Evolutionary conservation across 108 stramenopile genomes (phyloP).

Genomic region (Cyclotella sp.): DNA sequence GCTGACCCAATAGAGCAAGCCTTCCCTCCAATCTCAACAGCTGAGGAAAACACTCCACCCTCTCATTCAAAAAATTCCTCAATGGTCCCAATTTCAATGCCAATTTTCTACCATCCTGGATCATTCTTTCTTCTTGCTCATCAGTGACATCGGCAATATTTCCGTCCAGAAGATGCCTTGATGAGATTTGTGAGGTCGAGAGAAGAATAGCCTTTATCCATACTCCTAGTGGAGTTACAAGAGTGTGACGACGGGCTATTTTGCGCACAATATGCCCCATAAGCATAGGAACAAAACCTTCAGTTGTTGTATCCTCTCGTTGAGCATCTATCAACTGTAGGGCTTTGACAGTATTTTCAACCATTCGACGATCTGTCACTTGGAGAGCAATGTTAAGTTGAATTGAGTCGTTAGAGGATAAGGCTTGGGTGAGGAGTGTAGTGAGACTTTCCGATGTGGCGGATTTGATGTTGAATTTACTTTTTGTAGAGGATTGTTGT

Average conservation of each 20-base stretch:
- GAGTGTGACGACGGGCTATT: slow-evolving; percentile 46
- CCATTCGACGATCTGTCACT: slow-evolving; percentile 38
- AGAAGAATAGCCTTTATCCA: slow-evolving; percentile 58
- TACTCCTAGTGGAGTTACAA: slow-evolving; percentile 41
- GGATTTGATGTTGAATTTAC: slow-evolving; percentile 48
- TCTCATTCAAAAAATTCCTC: slow-evolving; percentile 53
- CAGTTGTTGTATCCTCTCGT: slow-evolving; percentile 3
- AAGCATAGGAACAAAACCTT: slow-evolving; percentile 39
- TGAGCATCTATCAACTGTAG: slow-evolving; percentile 43
- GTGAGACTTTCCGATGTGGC: slow-evolving; percentile 55
- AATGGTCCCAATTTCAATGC: slow-evolving; percentile 47
- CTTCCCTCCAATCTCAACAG: slow-evolving; percentile 52
- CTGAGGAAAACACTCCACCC: slow-evolving; percentile 55
- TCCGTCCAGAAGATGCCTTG: slow-evolving; percentile 12
- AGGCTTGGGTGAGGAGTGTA: slow-evolving; percentile 52
- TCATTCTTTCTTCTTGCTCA: slow-evolving; percentile 26
- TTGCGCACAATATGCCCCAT: slow-evolving; percentile 55
- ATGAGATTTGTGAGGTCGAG: slow-evolving; percentile 28
- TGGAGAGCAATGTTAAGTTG: slow-evolving; percentile 54
- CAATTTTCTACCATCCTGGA: slow-evolving; percentile 45
- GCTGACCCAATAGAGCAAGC: slow-evolving; percentile 48
- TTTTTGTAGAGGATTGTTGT: slow-evolving; percentile 3
- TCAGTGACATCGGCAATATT: not conserved
- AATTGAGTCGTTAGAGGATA: slow-evolving; percentile 48
- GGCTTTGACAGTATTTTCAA: slow-evolving; percentile 38